Evolutionary conservation across 768 basidiomycete species (phyloP).

Genomic region (Boletus coccyginus): DNA sequence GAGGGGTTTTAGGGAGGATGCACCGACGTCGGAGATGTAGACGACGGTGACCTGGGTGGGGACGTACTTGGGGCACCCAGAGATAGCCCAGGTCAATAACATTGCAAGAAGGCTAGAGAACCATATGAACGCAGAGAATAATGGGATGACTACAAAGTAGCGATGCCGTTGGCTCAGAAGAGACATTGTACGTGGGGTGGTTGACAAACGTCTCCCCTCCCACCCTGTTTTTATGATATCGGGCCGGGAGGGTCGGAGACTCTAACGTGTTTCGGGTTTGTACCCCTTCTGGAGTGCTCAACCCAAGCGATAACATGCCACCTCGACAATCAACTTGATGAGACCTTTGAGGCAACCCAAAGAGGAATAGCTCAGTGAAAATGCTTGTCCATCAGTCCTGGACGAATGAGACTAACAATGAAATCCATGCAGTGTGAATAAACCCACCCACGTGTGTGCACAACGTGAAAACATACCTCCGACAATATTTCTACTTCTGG

Average conservation of each 20-base stretch:
- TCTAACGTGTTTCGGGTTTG: too few species aligned
- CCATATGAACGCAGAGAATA: slow-evolving; percentile 62
- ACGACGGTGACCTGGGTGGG: slow-evolving; percentile 56
- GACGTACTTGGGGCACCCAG: slow-evolving; percentile 50
- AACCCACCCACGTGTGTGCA: not conserved
- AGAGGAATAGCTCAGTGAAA: not conserved
- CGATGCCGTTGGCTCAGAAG: slow-evolving; percentile 39
- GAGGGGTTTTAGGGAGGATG: slow-evolving; percentile 68
- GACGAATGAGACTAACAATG: too few species aligned
- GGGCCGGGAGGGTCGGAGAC: too few species aligned
- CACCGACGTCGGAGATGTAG: slow-evolving; percentile 82
- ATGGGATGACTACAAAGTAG: slow-evolving; percentile 63
- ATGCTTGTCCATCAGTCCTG: not conserved
- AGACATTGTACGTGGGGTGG: slow-evolving; percentile 13
- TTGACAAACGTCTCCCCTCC: not conserved
- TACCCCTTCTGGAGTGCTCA: not conserved
- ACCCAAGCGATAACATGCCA: too few species aligned
- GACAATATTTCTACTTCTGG: not conserved
- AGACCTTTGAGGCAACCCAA: not conserved
- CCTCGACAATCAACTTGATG: not conserved
- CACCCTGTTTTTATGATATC: slow-evolving; percentile 7
- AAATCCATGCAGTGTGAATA: too few species aligned
- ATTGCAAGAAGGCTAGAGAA: slow-evolving; percentile 68
- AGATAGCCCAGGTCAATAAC: slow-evolving; percentile 68
- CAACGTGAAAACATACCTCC: not conserved